phyloP scores from a whole-genome alignment of 2,329 filamentous ascomycete genomes.

The Neofusicoccum ribis region DNA sequence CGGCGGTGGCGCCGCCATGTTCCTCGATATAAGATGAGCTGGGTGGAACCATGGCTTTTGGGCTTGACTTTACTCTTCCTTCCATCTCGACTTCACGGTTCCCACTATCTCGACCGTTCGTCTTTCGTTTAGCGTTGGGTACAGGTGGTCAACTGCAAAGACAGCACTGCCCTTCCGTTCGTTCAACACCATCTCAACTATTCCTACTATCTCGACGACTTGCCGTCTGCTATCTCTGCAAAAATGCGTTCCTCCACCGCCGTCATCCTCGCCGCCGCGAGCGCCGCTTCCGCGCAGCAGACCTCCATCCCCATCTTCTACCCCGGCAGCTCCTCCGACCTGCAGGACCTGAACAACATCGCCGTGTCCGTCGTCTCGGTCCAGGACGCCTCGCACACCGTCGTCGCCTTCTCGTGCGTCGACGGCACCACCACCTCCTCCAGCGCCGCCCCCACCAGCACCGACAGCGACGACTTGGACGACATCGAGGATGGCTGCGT shows the following conservation, averaged over 20 bases:
- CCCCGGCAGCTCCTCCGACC: not conserved
- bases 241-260: constrained; percentile 5
- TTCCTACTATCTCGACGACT: not conserved
- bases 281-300: not conserved
- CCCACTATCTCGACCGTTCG: not conserved
- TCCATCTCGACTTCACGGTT: not conserved
- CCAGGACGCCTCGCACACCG: not conserved
- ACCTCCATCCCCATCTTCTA: constrained; percentile 8
- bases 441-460: not conserved
- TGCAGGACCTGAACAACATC: not conserved
- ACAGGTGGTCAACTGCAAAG: not conserved
- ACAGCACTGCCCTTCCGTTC: not conserved
- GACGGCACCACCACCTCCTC: not conserved
- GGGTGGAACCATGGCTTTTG: not conserved
- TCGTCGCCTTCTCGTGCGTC: not conserved
- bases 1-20: not conserved
- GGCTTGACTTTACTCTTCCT: not conserved
- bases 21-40: not conserved
- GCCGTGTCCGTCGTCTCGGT: constrained; percentile 8
- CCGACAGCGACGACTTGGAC: not conserved
- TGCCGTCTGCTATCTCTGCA: not conserved
- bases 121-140: not conserved
- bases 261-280: constrained; percentile 6
- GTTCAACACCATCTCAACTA: not conserved
- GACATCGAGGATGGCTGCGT: not conserved